Evolutionary conservation across 345 rosid genomes (phyloP).

Genomic region (Dimocarpus longan): DNA sequence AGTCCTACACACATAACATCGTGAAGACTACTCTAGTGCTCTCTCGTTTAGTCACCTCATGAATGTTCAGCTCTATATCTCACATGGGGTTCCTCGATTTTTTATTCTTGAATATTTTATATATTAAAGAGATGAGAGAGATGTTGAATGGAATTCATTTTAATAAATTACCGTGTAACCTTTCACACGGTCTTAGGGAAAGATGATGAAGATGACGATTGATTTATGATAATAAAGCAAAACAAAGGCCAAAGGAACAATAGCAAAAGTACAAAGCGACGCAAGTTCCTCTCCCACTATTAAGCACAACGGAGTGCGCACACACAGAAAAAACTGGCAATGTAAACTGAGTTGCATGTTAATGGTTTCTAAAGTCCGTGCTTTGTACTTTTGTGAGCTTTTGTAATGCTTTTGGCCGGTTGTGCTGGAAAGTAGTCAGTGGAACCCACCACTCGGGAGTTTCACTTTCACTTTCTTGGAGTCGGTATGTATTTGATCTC

Average conservation of each 20-base stretch:
- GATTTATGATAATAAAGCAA: constrained; percentile 10
- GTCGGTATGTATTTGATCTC: constrained; percentile 23
- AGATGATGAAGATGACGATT: not conserved
- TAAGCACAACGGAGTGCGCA: no score
- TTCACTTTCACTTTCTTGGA: constrained; percentile 19
- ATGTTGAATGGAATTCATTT: not conserved
- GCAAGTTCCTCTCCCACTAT: no score
- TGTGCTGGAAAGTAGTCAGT: constrained; percentile 15
- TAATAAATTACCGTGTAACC: constrained; percentile 35
- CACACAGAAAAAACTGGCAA: no score
- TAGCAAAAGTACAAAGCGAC: not conserved
- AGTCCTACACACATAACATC: not conserved
- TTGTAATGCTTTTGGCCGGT: constrained; percentile 18
- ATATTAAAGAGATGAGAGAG: not conserved
- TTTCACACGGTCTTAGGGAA: constrained; percentile 24
- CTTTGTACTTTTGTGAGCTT: no score
- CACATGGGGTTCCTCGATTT: constrained; percentile 19
- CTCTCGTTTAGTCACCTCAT: not conserved
- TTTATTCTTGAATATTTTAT: not conserved
- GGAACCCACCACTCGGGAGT: constrained; percentile 13
- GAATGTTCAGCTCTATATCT: constrained; percentile 4
- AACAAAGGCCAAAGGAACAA: not conserved
- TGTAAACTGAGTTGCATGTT: no score
- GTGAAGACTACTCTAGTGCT: not conserved
- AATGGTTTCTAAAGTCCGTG: no score